phyloP scores from a whole-genome alignment of 2,329 filamentous ascomycete species.

The Alternaria ventricosa region DNA sequence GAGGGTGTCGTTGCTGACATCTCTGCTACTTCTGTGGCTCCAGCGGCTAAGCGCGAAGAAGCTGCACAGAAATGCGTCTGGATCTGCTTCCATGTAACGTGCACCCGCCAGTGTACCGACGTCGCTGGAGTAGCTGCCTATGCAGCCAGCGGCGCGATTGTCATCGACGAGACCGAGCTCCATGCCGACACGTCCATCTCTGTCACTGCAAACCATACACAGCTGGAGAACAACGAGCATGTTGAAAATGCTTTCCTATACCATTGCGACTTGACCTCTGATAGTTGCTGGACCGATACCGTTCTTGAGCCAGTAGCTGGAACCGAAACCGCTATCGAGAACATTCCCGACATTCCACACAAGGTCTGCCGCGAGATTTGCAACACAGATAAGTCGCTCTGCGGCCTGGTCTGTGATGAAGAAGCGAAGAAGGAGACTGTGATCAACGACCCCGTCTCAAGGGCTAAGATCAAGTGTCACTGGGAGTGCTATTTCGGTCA shows the following conservation, averaged over 20 bases:
- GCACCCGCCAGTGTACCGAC: background rate
- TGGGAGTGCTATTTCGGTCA: background rate
- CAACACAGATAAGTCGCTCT: background rate
- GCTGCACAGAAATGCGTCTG: background rate
- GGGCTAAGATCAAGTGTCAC: background rate
- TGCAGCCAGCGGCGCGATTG: background rate
- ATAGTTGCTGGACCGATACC: background rate
- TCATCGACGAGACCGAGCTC: conserved; percentile 3
- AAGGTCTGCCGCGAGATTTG: conserved; percentile 3
- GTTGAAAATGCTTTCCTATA: background rate
- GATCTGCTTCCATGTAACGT: background rate
- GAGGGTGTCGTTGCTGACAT: background rate
- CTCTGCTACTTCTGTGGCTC: background rate
- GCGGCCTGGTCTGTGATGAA: background rate
- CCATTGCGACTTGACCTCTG: background rate
- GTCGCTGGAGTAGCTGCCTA: background rate
- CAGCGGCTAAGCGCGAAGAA: background rate
- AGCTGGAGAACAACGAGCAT: background rate
- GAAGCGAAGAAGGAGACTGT: background rate
- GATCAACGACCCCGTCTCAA: background rate
- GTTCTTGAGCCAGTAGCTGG: background rate
- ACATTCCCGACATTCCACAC: background rate
- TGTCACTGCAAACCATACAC: background rate
- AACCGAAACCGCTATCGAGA: background rate
- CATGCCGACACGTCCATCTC: background rate